These are phyloP conservation scores for Collybia nuda DNA, from an alignment of 768 basidiomycete genomes.

Conservation along the genomic window DNA sequence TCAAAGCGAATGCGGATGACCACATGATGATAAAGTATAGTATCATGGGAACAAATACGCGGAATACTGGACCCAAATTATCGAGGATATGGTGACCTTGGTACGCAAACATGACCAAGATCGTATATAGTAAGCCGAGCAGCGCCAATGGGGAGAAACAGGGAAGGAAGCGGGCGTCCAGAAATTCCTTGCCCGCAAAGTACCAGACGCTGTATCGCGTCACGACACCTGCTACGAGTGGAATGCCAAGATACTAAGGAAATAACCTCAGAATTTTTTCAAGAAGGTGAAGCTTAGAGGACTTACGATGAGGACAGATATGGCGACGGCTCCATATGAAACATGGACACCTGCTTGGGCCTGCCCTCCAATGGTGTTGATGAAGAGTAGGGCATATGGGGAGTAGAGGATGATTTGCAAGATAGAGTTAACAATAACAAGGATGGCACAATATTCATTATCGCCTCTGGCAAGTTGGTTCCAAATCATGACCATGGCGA, in stretches of 20 bases:
- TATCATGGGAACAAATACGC: slow-evolving; percentile 78
- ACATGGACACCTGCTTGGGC: slow-evolving; percentile 39
- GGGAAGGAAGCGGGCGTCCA: slow-evolving; percentile 63
- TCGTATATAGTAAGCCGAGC: slow-evolving; percentile 79
- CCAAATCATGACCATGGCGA: slow-evolving; percentile 84
- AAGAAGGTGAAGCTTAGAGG: not conserved
- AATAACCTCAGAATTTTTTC: not conserved
- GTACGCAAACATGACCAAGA: slow-evolving; percentile 73
- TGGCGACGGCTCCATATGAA: slow-evolving; percentile 56
- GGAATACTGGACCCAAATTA: slow-evolving; percentile 75
- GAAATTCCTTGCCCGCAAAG: slow-evolving; percentile 42
- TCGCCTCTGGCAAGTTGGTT: slow-evolving; percentile 73
- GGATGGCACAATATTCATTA: slow-evolving; percentile 69
- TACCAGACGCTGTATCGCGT: slow-evolving; percentile 60
- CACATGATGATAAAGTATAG: slow-evolving; percentile 83
- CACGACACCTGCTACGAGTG: slow-evolving; percentile 66
- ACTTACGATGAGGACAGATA: slow-evolving; percentile 72
- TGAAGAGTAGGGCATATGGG: slow-evolving; percentile 71
- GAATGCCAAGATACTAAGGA: slow-evolving; percentile 78
- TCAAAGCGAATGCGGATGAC: slow-evolving; percentile 55
- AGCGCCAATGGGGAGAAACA: slow-evolving; percentile 68
- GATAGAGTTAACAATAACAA: slow-evolving; percentile 79
- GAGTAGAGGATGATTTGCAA: slow-evolving; percentile 79
- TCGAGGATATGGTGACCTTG: slow-evolving; percentile 69
- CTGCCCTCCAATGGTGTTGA: slow-evolving; percentile 64